Conservation (phyloP, 257 asterid species). For the Penstemon barbatus region DNA sequence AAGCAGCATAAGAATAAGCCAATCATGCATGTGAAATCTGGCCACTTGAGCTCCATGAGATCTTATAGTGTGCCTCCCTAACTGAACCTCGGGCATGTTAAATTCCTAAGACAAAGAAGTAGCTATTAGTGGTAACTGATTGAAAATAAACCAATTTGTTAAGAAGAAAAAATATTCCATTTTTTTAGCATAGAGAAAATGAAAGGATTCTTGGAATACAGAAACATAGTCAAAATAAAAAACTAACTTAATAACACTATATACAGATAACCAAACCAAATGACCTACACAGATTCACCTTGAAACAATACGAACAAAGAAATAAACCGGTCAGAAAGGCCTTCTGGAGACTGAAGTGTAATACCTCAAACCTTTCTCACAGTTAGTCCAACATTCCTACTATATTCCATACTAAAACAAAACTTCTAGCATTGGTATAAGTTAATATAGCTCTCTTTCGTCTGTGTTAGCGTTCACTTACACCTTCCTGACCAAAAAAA, state of each 20-base stretch:
- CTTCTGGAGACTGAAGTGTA: not conserved
- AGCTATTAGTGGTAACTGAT: not conserved
- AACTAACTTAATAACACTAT: not conserved
- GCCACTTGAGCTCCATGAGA: slow-evolving; percentile 81
- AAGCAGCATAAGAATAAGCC: slow-evolving; percentile 85
- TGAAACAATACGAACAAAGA: not conserved
- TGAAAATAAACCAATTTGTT: not conserved
- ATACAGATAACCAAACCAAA: not conserved
- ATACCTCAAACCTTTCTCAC: not conserved
- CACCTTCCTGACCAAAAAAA: too few relatives aligned
- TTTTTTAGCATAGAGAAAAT: not conserved
- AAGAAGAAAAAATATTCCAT: slow-evolving; percentile 1
- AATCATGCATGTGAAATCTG: slow-evolving; percentile 86
- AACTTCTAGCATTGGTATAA: not conserved
- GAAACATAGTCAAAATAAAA: not conserved
- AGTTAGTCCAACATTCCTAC: not conserved
- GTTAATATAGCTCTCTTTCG: too few relatives aligned
- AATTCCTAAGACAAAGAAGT: slow-evolving; percentile 32
- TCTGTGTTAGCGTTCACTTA: too few relatives aligned
- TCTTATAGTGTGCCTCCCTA: slow-evolving; percentile 87
- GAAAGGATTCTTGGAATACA: not conserved
- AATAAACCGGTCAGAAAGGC: not conserved
- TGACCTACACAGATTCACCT: not conserved
- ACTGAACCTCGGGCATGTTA: slow-evolving; percentile 84
- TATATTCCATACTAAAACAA: not conserved